Conservation (phyloP, 768 basidiomycete genomes). For the Mycena rebaudengoi region DNA sequence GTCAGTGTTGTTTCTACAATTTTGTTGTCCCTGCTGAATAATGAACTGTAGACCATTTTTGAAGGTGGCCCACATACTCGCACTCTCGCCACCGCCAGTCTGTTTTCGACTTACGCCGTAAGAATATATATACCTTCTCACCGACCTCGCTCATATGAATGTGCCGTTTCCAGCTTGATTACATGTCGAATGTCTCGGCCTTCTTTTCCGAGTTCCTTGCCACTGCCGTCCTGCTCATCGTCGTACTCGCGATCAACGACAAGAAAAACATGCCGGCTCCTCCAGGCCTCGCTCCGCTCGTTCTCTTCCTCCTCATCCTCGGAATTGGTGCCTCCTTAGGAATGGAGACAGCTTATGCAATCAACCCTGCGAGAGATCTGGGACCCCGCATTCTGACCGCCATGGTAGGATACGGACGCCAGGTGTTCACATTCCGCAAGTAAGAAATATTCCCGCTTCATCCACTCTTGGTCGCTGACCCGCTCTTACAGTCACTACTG, state of each 20-base stretch:
- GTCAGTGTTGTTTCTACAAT: slow-evolving; percentile 17
- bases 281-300: slow-evolving; percentile 61
- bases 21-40: neutral
- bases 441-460: slow-evolving; percentile 29
- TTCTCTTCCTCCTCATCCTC: slow-evolving; percentile 64
- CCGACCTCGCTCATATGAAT: neutral
- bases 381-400: slow-evolving; percentile 74
- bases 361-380: slow-evolving; percentile 59
- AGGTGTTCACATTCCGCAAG: slow-evolving; percentile 56
- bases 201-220: slow-evolving; percentile 67
- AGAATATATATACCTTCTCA: slow-evolving; percentile 26
- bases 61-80: slow-evolving; percentile 66
- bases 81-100: slow-evolving; percentile 61
- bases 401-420: slow-evolving; percentile 76
- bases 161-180: slow-evolving; percentile 40
- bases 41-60: slow-evolving; percentile 44
- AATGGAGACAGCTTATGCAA: slow-evolving; percentile 64
- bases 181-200: slow-evolving; percentile 49
- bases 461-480: slow-evolving; percentile 5
- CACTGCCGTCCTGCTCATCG: slow-evolving; percentile 64
- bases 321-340: slow-evolving; percentile 69
- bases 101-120: slow-evolving; percentile 71
- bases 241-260: slow-evolving; percentile 64
- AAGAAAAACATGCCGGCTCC: slow-evolving; percentile 58
- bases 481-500: slow-evolving; percentile 66